Base-by-base conservation (phyloP, 805 yeast genomes). In the Lipomyces mesembrius region DNA sequence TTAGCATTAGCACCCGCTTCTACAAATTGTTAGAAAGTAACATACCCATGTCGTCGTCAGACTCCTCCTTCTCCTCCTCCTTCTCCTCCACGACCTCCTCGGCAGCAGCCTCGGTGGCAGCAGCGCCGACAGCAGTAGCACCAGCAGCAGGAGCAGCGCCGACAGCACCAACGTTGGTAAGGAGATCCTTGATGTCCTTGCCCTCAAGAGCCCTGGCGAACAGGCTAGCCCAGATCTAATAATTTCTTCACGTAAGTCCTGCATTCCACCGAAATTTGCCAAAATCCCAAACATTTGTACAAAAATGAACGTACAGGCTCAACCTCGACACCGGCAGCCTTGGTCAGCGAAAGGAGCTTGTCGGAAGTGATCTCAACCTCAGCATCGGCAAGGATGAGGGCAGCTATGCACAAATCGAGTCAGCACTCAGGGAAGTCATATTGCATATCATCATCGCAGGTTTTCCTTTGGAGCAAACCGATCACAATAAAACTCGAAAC, bases 371-470 rank as follows among this genome's bases (percentile, higher is more conserved):
- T 87, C 83, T 93, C 97, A 79, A 92, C 84, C 79, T 92, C 97
- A 79, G 98, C 91, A 81, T 94, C 99, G 75, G 98, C 97, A 83
- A 94, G 87, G 85, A 94, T 92, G 83, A 94, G 88, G 80, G 98
- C 97, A 82, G 99, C 98, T 77, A 75, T n/a, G 14, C 5, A 4
- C 17, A 56, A 11, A 12, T 20, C 46, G 22, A 2, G 29, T 57
- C 14, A 20, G 20, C 2, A 32, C 25, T 37, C 29, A 12, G 32
- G 7, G 32, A 29, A 29, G 32, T 5, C 4, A 27, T 27, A 2
- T 3, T 3, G 29, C 5, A 27, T 27, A 27, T 27, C 32, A 29
- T 29, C 32, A 29, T 29, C 32, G n/a, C 32, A 27, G 14, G 9
- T 14, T 39, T 8, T 11, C 20, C 51, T 27, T 11, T 39, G 27